Base-by-base conservation (phyloP, 2,329 filamentous ascomycete genomes). In the Tetracladium maxilliforme region DNA sequence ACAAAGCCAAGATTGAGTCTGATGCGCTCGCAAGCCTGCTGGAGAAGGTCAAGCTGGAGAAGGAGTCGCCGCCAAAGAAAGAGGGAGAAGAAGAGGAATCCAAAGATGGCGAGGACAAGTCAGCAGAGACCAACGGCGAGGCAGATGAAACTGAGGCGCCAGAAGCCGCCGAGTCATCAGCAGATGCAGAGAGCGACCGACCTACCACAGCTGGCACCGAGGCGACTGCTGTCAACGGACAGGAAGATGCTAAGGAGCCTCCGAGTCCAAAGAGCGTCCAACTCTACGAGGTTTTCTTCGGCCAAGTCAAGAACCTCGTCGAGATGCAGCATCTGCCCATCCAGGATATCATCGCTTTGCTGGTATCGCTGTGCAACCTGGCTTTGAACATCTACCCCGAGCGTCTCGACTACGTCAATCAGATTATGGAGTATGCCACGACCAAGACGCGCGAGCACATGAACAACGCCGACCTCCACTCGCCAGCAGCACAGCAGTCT, bases 221-320 rank as follows among this genome's bases (percentile, higher is more conserved):
- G 16, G 7, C 26, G 30, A 19, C 25, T 28, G 34, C 37, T 10
- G 32, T 28, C 3, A 39, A 70, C 25, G 58, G 54, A 14, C 47
- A 56, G 5, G 50, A 52, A 4, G 42, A 41, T 10, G 18, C 27
- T 7, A 27, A 24, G 19, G 26, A 19, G 9, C 13, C 26, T 3
- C 13, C 21, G 11, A 39, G 83, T 36, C 75, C 77, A 1, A 65
- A 74, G 26, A 76, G 83, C 40, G 73, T 93, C 30, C 87, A 82
- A 51, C 68, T 98, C 14, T 95, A 95, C 49, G 86, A 95, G 51
- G 82, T 95, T 31, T 98, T 95, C 61, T 92, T 95, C 44, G 77
- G 84, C 25, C 90, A 95, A 50, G 90, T 95, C 33, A 79, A 92
- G 44, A 86, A 87, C 42, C 61, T 98, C 25, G 86, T 95, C 33